phyloP scores from a whole-genome alignment of 495 filamentous ascomycete species.

The Penicillium steckii region DNA sequence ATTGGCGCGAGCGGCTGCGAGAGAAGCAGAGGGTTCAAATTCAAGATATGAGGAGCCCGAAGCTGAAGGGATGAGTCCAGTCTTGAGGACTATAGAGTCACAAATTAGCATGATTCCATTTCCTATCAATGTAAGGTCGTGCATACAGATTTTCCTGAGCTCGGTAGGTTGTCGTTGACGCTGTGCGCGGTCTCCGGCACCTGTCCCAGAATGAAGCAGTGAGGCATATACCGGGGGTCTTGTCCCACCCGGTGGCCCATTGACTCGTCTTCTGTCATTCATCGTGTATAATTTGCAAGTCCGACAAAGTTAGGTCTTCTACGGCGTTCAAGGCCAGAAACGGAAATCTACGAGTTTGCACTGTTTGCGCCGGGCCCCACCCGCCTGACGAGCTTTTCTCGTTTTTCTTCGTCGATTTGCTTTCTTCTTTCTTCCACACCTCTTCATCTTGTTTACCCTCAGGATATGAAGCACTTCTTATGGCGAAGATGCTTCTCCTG shows the following conservation, averaged over 20 bases:
- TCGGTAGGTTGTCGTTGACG: slow-evolving; percentile 61
- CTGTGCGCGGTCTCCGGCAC: slow-evolving; percentile 38
- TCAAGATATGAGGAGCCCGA: slow-evolving; percentile 94
- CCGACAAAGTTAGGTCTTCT: slow-evolving; percentile 3
- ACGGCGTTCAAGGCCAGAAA: slow-evolving; percentile 24
- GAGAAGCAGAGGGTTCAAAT: slow-evolving; percentile 60
- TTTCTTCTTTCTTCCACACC: slow-evolving; percentile 30
- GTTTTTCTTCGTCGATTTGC: slow-evolving; percentile 26
- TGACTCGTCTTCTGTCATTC: slow-evolving; percentile 87
- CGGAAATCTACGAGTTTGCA: slow-evolving; percentile 46
- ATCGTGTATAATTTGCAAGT: slow-evolving; percentile 44
- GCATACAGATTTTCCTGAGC: slow-evolving; percentile 77
- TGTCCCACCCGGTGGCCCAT: slow-evolving; percentile 79
- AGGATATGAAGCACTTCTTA: slow-evolving; percentile 16
- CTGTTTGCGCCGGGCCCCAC: slow-evolving; percentile 35
- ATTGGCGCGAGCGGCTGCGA: slow-evolving; percentile 46
- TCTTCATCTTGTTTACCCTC: slow-evolving; percentile 11
- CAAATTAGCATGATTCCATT: background rate
- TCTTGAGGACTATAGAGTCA: slow-evolving; percentile 70
- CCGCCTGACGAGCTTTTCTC: slow-evolving; percentile 24
- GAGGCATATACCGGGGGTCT: slow-evolving; percentile 68
- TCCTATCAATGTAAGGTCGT: background rate
- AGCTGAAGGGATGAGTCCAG: slow-evolving; percentile 87
- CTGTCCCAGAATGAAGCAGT: slow-evolving; percentile 34
- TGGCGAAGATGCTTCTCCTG: slow-evolving; percentile 14